Base-by-base conservation (phyloP, 2,329 filamentous ascomycete genomes). In the Ascomycota sp. region DNA sequence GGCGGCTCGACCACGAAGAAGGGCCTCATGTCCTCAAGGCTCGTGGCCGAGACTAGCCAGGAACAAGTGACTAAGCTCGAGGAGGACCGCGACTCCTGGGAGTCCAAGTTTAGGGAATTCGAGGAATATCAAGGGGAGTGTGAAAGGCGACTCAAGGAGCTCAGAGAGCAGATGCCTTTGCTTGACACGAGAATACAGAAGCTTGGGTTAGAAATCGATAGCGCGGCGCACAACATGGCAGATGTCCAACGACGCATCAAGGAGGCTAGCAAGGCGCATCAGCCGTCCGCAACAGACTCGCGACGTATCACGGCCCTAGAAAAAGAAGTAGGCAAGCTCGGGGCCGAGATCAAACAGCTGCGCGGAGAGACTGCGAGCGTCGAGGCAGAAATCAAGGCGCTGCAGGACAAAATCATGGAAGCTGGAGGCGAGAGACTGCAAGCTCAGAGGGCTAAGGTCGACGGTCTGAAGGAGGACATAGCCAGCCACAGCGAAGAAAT, bases 331-430 rank as follows among this genome's bases (percentile, higher is more conserved):
- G 57, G 64, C 7, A 69, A 71, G 35, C 63, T 91, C 36, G 71
- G 82, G 43, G 70, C 69, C 39, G 81, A 93, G 42, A 69, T 93
- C 8, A 69, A 77, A 34, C 78, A 76, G 43, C 65, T 98, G 8
- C 80, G 73, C 36, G 63, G 69, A 8, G 82, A 95, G 52, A 94
- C 79, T n/a, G 70, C 79, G 2, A 89, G 75, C 27, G 73, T 93
- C 7, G 89, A 98, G 48, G 74, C 75, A 19, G 89, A 95, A 51
- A 95, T 98, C 53, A 86, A 92, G 54, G 65, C 65, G 13, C 62
- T 98, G 1, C 86, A 98, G 48, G 76, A 89, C 63, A 92, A 85
- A 61, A 98, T 98, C 45, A 95, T 98, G 89, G 77, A 94, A 52
- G 76, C 93, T 37, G 89, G 89, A 45, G 89, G 89, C 53, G 83